Evolutionary conservation across 2,329 filamentous ascomycete species (phyloP).

Genomic region (Penicillium oxalicum): DNA sequence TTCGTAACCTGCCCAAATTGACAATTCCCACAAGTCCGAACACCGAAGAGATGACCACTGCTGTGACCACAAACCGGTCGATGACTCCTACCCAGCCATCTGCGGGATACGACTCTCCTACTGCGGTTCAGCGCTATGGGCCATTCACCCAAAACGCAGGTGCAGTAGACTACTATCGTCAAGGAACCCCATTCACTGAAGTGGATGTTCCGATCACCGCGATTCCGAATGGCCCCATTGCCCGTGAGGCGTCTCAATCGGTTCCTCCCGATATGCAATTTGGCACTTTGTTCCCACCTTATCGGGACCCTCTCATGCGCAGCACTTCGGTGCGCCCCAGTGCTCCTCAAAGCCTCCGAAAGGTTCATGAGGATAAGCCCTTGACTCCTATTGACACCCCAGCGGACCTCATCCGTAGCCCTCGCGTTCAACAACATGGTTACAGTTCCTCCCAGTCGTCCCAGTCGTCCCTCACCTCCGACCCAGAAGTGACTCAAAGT

Average conservation of each 20-base stretch:
- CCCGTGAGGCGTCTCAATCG: slow-evolving; percentile 77
- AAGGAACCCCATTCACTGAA: slow-evolving; percentile 80
- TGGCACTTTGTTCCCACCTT: slow-evolving; percentile 48
- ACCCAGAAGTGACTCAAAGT: slow-evolving; percentile 43
- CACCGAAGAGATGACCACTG: slow-evolving; percentile 17
- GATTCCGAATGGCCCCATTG: slow-evolving; percentile 63
- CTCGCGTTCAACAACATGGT: too few relatives aligned
- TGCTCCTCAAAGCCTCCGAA: slow-evolving; percentile 17
- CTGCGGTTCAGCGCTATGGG: too few relatives aligned
- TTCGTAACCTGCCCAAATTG: slow-evolving; percentile 52
- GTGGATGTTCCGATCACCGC: slow-evolving; percentile 80
- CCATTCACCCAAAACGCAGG: not conserved
- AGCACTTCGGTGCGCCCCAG: slow-evolving; percentile 13
- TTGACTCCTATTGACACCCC: slow-evolving; percentile 29
- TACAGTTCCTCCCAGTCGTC: slow-evolving; percentile 7
- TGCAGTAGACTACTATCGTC: slow-evolving; percentile 40
- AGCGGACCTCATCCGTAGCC: slow-evolving; percentile 21
- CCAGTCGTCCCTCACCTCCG: slow-evolving; percentile 12
- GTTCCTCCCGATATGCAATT: slow-evolving; percentile 92
- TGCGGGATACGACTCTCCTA: slow-evolving; percentile 58
- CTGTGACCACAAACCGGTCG: slow-evolving; percentile 8
- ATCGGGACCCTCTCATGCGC: slow-evolving; percentile 34
- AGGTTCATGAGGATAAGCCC: slow-evolving; percentile 22
- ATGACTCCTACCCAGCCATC: not conserved
- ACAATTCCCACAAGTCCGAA: slow-evolving; percentile 48